Percentiles rank a stretch among this genome's conserved stretches.
Evolutionary conservation across 208 protist genomes (phyloP).

Genomic region (Willaertia magna): DNA sequence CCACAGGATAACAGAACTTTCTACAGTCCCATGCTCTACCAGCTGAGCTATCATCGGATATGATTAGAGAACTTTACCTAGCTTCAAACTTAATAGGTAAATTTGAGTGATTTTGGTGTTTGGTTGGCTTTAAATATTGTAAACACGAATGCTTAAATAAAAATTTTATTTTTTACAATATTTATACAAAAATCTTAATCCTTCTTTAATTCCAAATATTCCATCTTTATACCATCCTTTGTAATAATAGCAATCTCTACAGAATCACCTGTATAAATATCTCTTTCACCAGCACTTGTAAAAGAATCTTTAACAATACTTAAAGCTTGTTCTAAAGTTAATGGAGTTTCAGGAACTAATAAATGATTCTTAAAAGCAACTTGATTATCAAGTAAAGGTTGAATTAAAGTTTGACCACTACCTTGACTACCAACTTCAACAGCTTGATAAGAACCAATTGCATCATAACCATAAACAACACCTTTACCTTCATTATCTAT

Average conservation of each 20-base stretch:
- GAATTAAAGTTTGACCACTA: slow-evolving; percentile 75
- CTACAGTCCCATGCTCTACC: too few relatives aligned
- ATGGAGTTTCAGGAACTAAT: slow-evolving; percentile 27
- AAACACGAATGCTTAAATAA: too few relatives aligned
- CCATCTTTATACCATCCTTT: slow-evolving; percentile 32
- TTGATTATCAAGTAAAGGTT: slow-evolving; percentile 94
- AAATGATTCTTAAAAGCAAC: slow-evolving; percentile 67
- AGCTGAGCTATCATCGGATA: too few relatives aligned
- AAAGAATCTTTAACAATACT: slow-evolving; percentile 89
- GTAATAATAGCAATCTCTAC: slow-evolving; percentile 81
- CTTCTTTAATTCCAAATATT: background rate
- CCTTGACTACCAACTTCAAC: slow-evolving; percentile 76
- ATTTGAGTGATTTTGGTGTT: too few relatives aligned
- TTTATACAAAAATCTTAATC: too few relatives aligned
- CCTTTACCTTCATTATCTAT: slow-evolving; percentile 81
- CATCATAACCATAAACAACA: slow-evolving; percentile 94
- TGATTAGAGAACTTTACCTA: too few relatives aligned
- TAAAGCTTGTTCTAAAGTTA: slow-evolving; percentile 56
- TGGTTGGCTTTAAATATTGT: too few relatives aligned
- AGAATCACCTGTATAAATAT: slow-evolving; percentile 85
- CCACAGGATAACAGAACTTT: too few relatives aligned
- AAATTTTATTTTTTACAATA: too few relatives aligned
- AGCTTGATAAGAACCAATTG: slow-evolving; percentile 87
- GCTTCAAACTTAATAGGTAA: too few relatives aligned
- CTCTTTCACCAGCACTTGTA: slow-evolving; percentile 81